phyloP scores from a whole-genome alignment of 1,139 yeast genomes.

The Suhomyces bolitotheri region DNA sequence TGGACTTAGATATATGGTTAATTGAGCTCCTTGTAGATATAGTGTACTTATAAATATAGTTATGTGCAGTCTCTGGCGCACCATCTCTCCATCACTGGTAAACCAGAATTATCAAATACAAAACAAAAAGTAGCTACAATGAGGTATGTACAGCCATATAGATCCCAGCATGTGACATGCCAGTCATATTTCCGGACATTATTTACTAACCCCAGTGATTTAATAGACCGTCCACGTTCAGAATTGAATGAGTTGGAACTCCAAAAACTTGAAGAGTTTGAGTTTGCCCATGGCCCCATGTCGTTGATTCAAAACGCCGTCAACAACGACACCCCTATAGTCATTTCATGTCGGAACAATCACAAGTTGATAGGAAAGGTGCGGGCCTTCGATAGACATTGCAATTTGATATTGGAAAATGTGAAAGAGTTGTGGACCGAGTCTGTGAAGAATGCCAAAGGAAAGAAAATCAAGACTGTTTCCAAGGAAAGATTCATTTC shows the following conservation, averaged over 20 bases:
- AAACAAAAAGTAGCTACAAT: conserved; percentile 5
- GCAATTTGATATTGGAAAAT: conserved; percentile 88
- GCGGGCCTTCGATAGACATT: conserved; percentile 93
- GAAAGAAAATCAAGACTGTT: conserved; percentile 68
- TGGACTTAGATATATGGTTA: too few relatives aligned
- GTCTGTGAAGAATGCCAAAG: conserved; percentile 59
- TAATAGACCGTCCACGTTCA: conserved; percentile 69
- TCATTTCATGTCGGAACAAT: conserved; percentile 89
- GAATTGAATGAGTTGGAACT: conserved; percentile 82
- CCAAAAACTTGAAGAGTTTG: conserved; percentile 83
- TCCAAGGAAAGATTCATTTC: conserved; percentile 83
- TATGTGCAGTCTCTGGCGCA: too few relatives aligned
- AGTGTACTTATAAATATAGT: too few relatives aligned
- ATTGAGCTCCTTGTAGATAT: too few relatives aligned
- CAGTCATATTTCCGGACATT: too few relatives aligned
- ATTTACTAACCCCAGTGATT: conserved; percentile 46
- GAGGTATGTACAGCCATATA: conserved; percentile 12
- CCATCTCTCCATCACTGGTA: too few relatives aligned
- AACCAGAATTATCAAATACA: too few relatives aligned
- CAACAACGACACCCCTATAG: conserved; percentile 69
- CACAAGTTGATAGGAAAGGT: conserved; percentile 88
- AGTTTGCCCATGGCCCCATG: conserved; percentile 89
- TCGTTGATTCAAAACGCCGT: conserved; percentile 81
- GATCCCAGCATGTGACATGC: too few relatives aligned
- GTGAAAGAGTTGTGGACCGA: conserved; percentile 94